Base-by-base conservation (phyloP, 176 grass and related monocot genomes). In the Aegilops bicornis region DNA sequence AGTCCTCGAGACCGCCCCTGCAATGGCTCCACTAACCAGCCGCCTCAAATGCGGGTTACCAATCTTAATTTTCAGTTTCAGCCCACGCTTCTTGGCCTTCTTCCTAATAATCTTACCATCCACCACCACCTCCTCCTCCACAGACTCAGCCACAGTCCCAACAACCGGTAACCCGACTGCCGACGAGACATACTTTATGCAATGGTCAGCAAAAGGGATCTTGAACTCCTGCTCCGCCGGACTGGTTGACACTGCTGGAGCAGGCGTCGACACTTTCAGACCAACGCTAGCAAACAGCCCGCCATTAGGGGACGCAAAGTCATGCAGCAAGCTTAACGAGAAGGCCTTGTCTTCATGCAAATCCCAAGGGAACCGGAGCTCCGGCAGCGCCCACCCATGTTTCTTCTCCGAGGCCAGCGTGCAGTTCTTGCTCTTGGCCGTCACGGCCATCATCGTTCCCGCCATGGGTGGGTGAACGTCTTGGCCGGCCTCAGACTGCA, bases 1-100 rank as follows among this genome's bases (percentile, higher is more conserved):
- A 7, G 94, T 94, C 80, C 97, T 90, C 1, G 94, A 99, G 22
- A 99, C 87, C 52, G 97, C 97, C 16, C 97, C 97, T 4, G 97
- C 97, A 59, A 99, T 59, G 14, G 88, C 97, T 17, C 97, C 97
- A 80, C 97, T 99, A 75, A 94, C 85, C 73, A 99, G 72, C 77
- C 94, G 90, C 89, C 94, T 96, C 65, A 99, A 91, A 93, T 99
- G 94, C 4, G 90, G 90, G 79, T 93, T 99, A 35, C 94, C 85
- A 82, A 99, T 91, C 76, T 89, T 92, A 76, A 99, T 91, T 47
- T 83, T 90, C 47, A 94, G 47, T 83, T 94, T 93, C 59, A 96
- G 42, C n/a, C 64, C 77, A 1, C 27, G 79, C 73, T 85, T 96
- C 39, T 83, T 88, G 25, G 69, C 39, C 31, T 88, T 87, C 85